Evolutionary conservation across 139 green algal genomes (phyloP), one percentile per base, ranked within the genome.

Genomic region (Spirogloea muscicola): DNA sequence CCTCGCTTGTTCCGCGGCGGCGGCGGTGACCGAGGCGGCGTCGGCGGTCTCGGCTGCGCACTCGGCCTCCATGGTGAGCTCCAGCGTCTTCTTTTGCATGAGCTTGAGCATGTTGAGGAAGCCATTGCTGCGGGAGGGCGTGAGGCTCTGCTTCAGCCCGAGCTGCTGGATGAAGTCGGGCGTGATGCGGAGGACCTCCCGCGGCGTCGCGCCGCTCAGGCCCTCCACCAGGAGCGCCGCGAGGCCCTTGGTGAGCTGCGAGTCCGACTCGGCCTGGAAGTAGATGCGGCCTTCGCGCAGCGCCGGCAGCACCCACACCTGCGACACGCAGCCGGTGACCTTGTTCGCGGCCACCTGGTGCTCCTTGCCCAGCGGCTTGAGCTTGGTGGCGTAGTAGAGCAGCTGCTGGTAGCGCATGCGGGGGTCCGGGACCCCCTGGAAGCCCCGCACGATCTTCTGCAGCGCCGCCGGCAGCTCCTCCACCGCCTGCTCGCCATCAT

Each of bases 91-190:
- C 48, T 85, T 86, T 81, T 96, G 91, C 90, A 97, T 96, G 10
- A 95, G 80, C 43, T 80, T 76, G 16, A 88, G 77, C 84, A 88
- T 88, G 65, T 86, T 86, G 13, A 86, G 44, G 37, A 86, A 99
- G 55, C 95, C 95, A 84, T 99, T 99, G 84, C 96, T 99, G 68
- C 94, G 84, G 4, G 84, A 92, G 31, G 94, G 95, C 1, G 93
- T 99, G 29, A 99, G 84, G 67, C 82, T 93, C 87, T 97, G 94
- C 71, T 92, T 89, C 62, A 98, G 80, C 2, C 95, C 95, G 58
- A 99, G 86, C 72, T 84, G 74, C 41, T 91, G 80, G 37, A 99
- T 96, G 79, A 97, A 99, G 71, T 83, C 64, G 21, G 80, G 63
- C 37, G 58, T 16, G 29, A 87, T 44, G 10, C 38, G n/a, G 59